Evolutionary conservation across 2,329 filamentous ascomycete species (phyloP).

Genomic region (Thermomyces lanuginosus): DNA sequence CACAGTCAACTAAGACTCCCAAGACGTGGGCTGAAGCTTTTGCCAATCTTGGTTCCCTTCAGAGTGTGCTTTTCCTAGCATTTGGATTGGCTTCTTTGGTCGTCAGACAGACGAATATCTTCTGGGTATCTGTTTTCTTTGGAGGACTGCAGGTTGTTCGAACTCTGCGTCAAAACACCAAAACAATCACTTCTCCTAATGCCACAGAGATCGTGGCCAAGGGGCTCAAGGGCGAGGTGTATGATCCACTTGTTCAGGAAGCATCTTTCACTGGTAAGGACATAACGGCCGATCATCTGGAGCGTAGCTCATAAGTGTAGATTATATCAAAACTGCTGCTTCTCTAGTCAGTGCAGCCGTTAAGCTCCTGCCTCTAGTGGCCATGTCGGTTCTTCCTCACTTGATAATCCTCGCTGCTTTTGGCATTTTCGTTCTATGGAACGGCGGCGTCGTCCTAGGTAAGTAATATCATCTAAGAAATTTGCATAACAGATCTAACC

Average conservation of each 20-base stretch:
- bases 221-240: slow-evolving; percentile 27
- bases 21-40: slow-evolving; percentile 4
- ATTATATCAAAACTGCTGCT: slow-evolving; percentile 36
- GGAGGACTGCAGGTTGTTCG: slow-evolving; percentile 29
- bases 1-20: slow-evolving; percentile 6
- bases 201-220: slow-evolving; percentile 15
- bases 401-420: slow-evolving; percentile 52
- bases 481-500: too few species aligned
- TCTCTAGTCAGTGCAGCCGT: slow-evolving; percentile 48
- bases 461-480: slow-evolving; percentile 17
- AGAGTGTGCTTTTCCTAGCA: slow-evolving; percentile 28
- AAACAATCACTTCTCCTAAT: slow-evolving; percentile 13
- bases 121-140: slow-evolving; percentile 56
- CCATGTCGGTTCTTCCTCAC: slow-evolving; percentile 33
- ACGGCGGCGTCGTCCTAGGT: slow-evolving; percentile 83
- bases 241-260: slow-evolving; percentile 34
- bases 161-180: slow-evolving; percentile 16
- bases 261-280: slow-evolving; percentile 34
- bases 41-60: slow-evolving; percentile 8
- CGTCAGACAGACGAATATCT: slow-evolving; percentile 91
- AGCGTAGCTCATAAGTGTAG: slow-evolving; percentile 18
- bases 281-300: background rate
- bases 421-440: slow-evolving; percentile 62
- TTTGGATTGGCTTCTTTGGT: slow-evolving; percentile 51
- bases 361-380: slow-evolving; percentile 23